Evolutionary conservation across 129 eudicot species (phyloP).

Genomic region (Chrysanthemum lavandulifolium): DNA sequence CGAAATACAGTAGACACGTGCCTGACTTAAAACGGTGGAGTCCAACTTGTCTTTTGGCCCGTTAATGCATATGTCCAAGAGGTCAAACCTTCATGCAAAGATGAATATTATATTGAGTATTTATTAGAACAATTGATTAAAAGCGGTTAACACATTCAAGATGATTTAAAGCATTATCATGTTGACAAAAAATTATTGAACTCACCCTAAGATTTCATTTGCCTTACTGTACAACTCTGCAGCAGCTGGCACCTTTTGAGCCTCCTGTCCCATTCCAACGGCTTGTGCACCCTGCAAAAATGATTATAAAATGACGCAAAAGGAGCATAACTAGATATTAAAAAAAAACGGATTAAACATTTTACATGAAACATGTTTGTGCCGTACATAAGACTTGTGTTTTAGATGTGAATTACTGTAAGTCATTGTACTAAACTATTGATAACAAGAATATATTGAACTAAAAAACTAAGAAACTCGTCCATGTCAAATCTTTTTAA

Average conservation of each 20-base stretch:
- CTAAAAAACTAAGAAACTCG: too few relatives aligned
- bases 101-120: not conserved
- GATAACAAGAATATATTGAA: too few relatives aligned
- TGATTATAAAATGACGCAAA: constrained; percentile 2
- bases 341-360: too few relatives aligned
- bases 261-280: constrained; percentile 94
- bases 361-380: too few relatives aligned
- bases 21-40: constrained; percentile 94
- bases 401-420: too few relatives aligned
- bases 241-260: constrained; percentile 92
- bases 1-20: constrained; percentile 23
- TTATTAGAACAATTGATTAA: not conserved
- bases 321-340: not conserved
- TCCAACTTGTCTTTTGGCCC: constrained; percentile 97
- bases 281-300: constrained; percentile 87
- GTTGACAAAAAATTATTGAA: not conserved
- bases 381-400: too few relatives aligned
- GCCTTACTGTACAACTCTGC: constrained; percentile 79
- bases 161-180: constrained; percentile 5
- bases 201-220: constrained; percentile 82
- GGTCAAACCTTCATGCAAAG: constrained; percentile 71
- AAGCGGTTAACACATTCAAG: not conserved
- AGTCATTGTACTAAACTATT: too few relatives aligned
- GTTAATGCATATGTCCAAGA: constrained; percentile 78
- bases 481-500: too few relatives aligned